Evolutionary conservation across 208 protist genomes (phyloP), one percentile per base, ranked within the genome.

Genomic region (Eutreptiella sp.): DNA sequence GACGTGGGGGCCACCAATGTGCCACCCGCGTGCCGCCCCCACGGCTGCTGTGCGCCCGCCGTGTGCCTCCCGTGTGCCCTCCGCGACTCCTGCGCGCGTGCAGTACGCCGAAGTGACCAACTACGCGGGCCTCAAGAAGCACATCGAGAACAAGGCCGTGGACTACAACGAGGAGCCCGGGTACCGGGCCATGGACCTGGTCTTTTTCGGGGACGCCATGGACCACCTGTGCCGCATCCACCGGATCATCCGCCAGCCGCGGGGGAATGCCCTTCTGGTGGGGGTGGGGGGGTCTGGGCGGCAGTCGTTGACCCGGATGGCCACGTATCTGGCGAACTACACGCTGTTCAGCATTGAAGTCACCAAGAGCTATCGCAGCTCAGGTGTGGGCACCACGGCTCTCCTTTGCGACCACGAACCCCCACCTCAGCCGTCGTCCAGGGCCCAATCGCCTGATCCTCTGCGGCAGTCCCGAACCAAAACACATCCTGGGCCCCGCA

Each of bases 151-250:
- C 31, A 81, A 80, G 14, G 74, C 97, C 3, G 80, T 88, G n/a
- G 85, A 94, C 52, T 93, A 88, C 75, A 94, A 94, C 79, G 59
- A 75, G 24, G 88, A 93, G 72, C 84, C 87, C 4, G 90, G 91
- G 14, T 67, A 80, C 35, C 72, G 77, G 2, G 74, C 77, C 47
- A 91, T 98, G 85, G 85, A 97, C 53, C 81, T 99, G 11, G 95
- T 99, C 45, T 89, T 99, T 48, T 99, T 99, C 75, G 80, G 84
- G 7, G 95, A 99, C 66, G 96, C 96, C 0, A 84, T 99, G 21
- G 80, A 94, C 58, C 95, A 99, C 67, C 53, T 98, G 0, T 95
- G 87, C 67, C 84, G 94, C 36, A 97, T 99, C 60, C 79, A 89
- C 57, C 81, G 97, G 53, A 90, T 99, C 48, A 84, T 99, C 48